Evolutionary conservation across 2,329 filamentous ascomycete genomes (phyloP), one percentile per base, ranked within the genome.

Genomic region (Dothiorella sarmentorum): DNA sequence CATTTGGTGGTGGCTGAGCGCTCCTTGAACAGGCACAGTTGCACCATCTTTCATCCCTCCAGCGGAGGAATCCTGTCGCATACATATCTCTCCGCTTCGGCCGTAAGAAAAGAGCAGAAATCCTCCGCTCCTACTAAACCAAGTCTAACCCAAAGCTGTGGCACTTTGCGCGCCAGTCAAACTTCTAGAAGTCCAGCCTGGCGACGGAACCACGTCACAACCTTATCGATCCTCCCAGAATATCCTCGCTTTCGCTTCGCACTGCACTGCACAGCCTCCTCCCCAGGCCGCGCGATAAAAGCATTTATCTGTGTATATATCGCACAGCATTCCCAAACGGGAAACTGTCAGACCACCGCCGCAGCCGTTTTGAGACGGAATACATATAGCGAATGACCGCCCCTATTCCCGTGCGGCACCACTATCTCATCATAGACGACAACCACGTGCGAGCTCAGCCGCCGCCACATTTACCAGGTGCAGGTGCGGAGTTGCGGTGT

Each of bases 171-270:
- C 20, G 20, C 47, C 47, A 51, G 26, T 37, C 6, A 37, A 20
- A 31, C 47, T 10, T 7, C 18, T 9, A 15, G 26, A 4, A 29
- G 3, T 15, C 31, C 9, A 20, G n/a, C 24, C 26, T 5, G 11
- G 17, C 3, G 17, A 31, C 18, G n/a, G n/a, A 26, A 49, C 27
- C 17, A 35, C 29, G 45, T 37, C 45, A 26, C 33, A 52, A 52
- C 47, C 22, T 52, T 52, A 52, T 38, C 47, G 47, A 52, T 40
- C 47, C 33, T 51, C 18, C 45, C 11, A 15, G 13, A n/a, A n/a
- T n/a, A n/a, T n/a, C 33, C 33, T 35, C n/a, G 33, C n/a, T n/a
- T n/a, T n/a, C n/a, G n/a, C n/a, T n/a, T n/a, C n/a, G n/a, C n/a
- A n/a, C n/a, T n/a, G n/a, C n/a, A n/a, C n/a, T n/a, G n/a, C n/a